phyloP scores from a whole-genome alignment of 2,329 filamentous ascomycete species.

The Aspergillus hiratsukae region DNA sequence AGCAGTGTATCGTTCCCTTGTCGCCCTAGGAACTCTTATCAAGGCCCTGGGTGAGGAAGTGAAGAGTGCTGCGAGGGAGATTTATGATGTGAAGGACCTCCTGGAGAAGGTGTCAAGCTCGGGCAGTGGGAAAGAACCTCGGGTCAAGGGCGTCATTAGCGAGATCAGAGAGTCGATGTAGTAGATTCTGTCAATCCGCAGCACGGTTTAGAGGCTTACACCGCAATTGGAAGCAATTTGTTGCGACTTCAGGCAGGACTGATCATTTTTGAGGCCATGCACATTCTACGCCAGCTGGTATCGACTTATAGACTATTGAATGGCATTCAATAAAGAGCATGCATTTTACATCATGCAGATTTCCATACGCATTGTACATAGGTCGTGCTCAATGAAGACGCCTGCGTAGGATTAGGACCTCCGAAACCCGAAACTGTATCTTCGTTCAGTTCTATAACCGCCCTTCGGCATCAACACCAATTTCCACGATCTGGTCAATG shows the following conservation, averaged over 20 bases:
- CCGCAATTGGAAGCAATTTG: background rate
- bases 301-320: background rate
- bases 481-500: slow-evolving; percentile 83
- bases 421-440: background rate
- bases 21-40: slow-evolving; percentile 76
- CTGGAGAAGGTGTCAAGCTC: slow-evolving; percentile 47
- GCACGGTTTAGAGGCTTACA: background rate
- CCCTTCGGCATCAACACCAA: slow-evolving; percentile 43
- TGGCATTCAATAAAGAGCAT: background rate
- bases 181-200: slow-evolving; percentile 2
- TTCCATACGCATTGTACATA: background rate
- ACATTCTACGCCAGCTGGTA: slow-evolving; percentile 4
- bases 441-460: slow-evolving; percentile 20
- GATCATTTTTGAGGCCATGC: slow-evolving; percentile 15
- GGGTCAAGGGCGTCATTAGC: slow-evolving; percentile 55
- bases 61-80: slow-evolving; percentile 53
- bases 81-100: slow-evolving; percentile 49
- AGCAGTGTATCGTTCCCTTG: slow-evolving; percentile 74
- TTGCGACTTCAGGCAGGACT: background rate
- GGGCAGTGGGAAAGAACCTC: slow-evolving; percentile 52
- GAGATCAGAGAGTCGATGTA: slow-evolving; percentile 52
- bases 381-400: background rate
- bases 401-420: no score
- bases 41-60: slow-evolving; percentile 56
- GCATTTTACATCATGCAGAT: background rate